Evolutionary conservation across 2,329 filamentous ascomycete genomes (phyloP).

Genomic region (Penicillium oxalicum): DNA sequence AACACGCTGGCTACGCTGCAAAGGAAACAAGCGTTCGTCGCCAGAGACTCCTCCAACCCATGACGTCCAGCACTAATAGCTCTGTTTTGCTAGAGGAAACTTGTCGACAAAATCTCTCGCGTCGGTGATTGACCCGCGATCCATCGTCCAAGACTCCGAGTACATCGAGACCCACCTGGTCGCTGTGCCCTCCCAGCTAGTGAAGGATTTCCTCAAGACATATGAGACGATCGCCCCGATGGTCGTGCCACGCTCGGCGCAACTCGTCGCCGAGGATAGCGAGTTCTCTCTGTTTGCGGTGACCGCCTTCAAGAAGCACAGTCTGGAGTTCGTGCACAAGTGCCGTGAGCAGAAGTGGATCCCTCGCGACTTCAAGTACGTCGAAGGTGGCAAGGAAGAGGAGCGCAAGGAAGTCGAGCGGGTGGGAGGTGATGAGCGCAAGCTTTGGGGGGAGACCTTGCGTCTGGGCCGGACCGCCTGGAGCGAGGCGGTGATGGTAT

Average conservation of each 20-base stretch:
- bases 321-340: slow-evolving; percentile 82
- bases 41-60: neutral
- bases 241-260: slow-evolving; percentile 86
- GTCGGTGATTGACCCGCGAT: slow-evolving; percentile 73
- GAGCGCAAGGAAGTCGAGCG: slow-evolving; percentile 82
- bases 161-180: slow-evolving; percentile 95
- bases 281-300: slow-evolving; percentile 87
- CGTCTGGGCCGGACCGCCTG: slow-evolving; percentile 84
- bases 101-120: slow-evolving; percentile 88
- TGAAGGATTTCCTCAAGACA: slow-evolving; percentile 80
- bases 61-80: neutral
- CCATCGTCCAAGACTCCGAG: slow-evolving; percentile 84
- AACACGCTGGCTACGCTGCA: slow-evolving; percentile 74
- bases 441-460: slow-evolving; percentile 87
- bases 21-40: slow-evolving; percentile 73
- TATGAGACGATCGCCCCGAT: slow-evolving; percentile 87
- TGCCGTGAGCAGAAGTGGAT: slow-evolving; percentile 91
- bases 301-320: slow-evolving; percentile 88
- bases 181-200: slow-evolving; percentile 70
- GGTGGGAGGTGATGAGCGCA: slow-evolving; percentile 76
- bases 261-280: slow-evolving; percentile 74
- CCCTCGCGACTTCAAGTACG: slow-evolving; percentile 87
- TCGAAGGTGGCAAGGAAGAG: slow-evolving; percentile 81
- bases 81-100: slow-evolving; percentile 60
- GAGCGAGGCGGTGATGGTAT: slow-evolving; percentile 93